phyloP scores from a whole-genome alignment of 2,329 filamentous ascomycete species.

The Blastomyces gilchristii region DNA sequence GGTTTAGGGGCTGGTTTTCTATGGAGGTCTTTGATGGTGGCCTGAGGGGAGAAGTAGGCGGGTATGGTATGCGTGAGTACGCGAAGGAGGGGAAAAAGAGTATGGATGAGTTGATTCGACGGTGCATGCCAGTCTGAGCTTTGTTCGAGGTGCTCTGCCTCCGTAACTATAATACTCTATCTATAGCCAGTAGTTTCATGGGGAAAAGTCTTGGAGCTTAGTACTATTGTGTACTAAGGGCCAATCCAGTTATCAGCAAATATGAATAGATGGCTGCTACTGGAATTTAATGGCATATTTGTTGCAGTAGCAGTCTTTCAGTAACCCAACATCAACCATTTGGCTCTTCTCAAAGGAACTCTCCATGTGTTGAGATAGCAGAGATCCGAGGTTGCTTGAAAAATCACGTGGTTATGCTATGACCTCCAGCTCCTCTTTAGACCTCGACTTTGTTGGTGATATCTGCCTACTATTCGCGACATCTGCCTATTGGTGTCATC shows the following conservation, averaged over 20 bases:
- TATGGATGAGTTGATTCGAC: slow-evolving; percentile 32
- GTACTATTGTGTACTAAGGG: neutral
- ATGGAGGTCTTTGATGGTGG: slow-evolving; percentile 61
- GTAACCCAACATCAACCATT: no score
- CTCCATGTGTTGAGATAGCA: no score
- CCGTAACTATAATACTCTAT: neutral
- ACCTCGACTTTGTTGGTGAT: no score
- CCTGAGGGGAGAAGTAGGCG: slow-evolving; percentile 43
- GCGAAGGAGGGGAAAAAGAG: slow-evolving; percentile 43
- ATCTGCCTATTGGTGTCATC: neutral
- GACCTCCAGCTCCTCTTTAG: no score
- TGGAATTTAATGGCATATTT: no score
- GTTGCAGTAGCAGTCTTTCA: no score
- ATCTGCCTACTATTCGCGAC: no score
- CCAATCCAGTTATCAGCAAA: neutral
- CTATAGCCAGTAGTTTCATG: neutral
- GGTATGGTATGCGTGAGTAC: slow-evolving; percentile 41
- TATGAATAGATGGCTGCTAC: no score
- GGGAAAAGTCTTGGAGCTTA: neutral
- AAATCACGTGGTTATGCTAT: no score
- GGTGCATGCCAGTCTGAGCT: neutral
- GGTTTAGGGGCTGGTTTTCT: slow-evolving; percentile 56
- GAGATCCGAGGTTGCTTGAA: no score
- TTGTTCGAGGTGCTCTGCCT: neutral
- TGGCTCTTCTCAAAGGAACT: no score